Conservation (phyloP, 2,329 filamentous ascomycete species). For the Xylaria sp. region DNA sequence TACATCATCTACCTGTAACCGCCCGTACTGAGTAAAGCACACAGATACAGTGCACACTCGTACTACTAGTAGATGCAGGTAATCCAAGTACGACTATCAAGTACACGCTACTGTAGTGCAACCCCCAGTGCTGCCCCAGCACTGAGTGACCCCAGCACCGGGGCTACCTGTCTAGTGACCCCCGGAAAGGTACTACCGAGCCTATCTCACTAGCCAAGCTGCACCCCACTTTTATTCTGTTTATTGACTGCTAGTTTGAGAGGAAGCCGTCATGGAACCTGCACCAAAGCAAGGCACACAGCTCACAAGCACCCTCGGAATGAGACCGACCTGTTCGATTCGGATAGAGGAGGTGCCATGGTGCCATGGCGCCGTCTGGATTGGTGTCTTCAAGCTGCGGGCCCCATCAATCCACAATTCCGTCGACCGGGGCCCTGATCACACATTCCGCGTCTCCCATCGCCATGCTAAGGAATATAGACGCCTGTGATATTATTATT, state of each 20-base stretch:
- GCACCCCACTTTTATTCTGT: conserved; percentile 27
- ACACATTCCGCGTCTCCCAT: conserved; percentile 29
- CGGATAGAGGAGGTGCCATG: conserved; percentile 30
- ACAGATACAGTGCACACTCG: not conserved
- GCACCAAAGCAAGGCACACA: conserved; percentile 21
- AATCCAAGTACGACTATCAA: not conserved
- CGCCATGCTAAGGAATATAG: conserved; percentile 29
- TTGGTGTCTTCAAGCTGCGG: conserved; percentile 8
- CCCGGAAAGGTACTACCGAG: conserved; percentile 9
- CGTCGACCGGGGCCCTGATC: conserved; percentile 24
- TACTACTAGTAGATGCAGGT: not conserved
- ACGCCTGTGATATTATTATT: conserved; percentile 17
- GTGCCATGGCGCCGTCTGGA: conserved; percentile 25
- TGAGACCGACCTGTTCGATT: conserved; percentile 16
- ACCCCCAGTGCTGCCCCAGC: not conserved
- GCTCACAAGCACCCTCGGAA: conserved; percentile 21
- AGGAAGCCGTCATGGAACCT: conserved; percentile 33
- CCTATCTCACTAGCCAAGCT: conserved; percentile 20
- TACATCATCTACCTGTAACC: conserved; percentile 14
- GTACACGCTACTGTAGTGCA: not conserved
- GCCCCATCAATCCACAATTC: conserved; percentile 19
- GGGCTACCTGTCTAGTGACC: conserved; percentile 24
- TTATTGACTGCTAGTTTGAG: conserved; percentile 24
- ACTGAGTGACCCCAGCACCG: conserved; percentile 13
- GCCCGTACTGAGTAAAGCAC: not conserved